Conservation (phyloP, 2,329 filamentous ascomycete genomes). For the Cryphonectria japonica region DNA sequence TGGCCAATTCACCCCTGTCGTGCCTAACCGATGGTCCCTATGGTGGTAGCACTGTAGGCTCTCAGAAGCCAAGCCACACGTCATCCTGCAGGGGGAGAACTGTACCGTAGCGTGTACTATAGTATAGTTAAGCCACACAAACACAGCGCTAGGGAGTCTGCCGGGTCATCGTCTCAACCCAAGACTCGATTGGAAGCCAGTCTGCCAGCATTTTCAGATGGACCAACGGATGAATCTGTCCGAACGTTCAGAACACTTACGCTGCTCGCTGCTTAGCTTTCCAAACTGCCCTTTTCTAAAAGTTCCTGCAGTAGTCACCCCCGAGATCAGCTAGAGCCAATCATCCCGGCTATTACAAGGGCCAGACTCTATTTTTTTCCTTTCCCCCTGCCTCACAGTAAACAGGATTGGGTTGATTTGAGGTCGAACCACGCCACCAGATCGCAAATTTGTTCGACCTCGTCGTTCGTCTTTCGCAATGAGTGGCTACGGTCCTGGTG, state of each 20-base stretch:
- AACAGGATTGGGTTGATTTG: not conserved
- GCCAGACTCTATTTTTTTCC: not conserved
- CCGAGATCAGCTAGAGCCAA: not conserved
- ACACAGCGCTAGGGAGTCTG: conserved; percentile 16
- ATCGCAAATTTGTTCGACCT: not conserved
- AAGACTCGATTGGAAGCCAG: not conserved
- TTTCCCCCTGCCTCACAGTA: not conserved
- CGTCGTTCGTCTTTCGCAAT: conserved; percentile 28
- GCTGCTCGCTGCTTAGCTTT: not conserved
- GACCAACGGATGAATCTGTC: not conserved
- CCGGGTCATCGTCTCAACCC: conserved; percentile 21
- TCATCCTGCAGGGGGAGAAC: conserved; percentile 16
- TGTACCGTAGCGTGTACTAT: not conserved
- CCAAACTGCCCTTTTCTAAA: not conserved
- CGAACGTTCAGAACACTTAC: not conserved
- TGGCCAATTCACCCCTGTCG: conserved; percentile 10
- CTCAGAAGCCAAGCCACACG: conserved; percentile 16
- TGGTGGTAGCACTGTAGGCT: not conserved
- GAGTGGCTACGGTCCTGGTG: conserved; percentile 40
- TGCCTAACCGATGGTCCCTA: not conserved
- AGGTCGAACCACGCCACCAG: not conserved
- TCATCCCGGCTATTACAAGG: not conserved
- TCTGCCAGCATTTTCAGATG: not conserved
- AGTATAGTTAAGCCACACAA: conserved; percentile 14
- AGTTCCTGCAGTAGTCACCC: not conserved